Evolutionary conservation across 1,284 basidiomycete species (phyloP).

Genomic region (Rhodotorula sp.): DNA sequence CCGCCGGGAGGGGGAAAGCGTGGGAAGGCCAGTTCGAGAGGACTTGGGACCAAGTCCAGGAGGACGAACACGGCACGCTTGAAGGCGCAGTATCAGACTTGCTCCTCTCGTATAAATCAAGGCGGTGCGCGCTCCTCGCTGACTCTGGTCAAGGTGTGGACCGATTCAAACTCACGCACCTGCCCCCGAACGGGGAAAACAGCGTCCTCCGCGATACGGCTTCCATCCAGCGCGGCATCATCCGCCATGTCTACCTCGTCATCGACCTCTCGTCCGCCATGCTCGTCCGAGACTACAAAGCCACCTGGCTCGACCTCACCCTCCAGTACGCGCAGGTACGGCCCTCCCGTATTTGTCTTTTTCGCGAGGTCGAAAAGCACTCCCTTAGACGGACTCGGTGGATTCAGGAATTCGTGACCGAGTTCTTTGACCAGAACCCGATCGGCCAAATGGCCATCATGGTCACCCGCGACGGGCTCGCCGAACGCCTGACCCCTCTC

Average conservation of each 20-base stretch:
- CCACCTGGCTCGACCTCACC: constrained; percentile 84
- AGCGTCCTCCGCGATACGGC: constrained; percentile 66
- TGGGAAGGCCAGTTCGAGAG: constrained; percentile 96
- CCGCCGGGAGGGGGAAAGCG: constrained; percentile 59
- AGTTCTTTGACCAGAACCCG: constrained; percentile 99
- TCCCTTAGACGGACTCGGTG: too few relatives aligned
- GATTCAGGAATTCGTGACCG: constrained; percentile 70
- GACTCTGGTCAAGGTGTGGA: too few relatives aligned
- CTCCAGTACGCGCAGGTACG: constrained; percentile 72
- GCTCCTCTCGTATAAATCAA: constrained; percentile 77
- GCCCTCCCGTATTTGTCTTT: too few relatives aligned
- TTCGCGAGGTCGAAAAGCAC: too few relatives aligned
- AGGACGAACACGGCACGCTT: constrained; percentile 89
- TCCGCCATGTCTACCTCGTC: constrained; percentile 87
- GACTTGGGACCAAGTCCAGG: constrained; percentile 94
- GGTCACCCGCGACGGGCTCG: constrained; percentile 84
- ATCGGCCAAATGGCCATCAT: constrained; percentile 93
- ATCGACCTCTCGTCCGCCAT: constrained; percentile 89
- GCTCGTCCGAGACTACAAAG: constrained; percentile 93
- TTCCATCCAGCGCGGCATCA: constrained; percentile 91
- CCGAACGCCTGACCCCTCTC: constrained; percentile 83
- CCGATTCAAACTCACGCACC: too few relatives aligned
- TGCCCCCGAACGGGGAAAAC: background rate
- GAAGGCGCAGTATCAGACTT: constrained; percentile 85
- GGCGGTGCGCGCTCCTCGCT: constrained; percentile 59